Evolutionary conservation across 83 land plant species (phyloP).

Genomic region (Picea abies): DNA sequence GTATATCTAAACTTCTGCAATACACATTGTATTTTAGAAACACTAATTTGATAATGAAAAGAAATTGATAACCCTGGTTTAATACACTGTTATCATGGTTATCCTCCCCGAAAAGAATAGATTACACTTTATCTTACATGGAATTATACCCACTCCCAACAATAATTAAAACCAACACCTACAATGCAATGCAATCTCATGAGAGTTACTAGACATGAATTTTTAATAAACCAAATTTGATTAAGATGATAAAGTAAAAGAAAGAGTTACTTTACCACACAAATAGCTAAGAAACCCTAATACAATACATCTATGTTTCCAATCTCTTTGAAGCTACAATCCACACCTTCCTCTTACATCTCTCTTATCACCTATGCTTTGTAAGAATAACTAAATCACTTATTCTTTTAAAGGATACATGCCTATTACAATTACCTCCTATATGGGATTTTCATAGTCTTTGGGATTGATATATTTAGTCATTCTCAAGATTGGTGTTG

Average conservation of each 20-base stretch:
- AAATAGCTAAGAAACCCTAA: conserved; percentile 52
- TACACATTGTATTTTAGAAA: background rate
- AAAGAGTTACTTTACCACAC: conserved; percentile 16
- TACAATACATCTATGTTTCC: conserved; percentile 58
- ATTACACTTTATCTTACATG: too few species aligned
- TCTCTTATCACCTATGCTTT: conserved; percentile 48
- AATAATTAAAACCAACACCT: conserved; percentile 75
- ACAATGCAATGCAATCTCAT: background rate
- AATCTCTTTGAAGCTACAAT: conserved; percentile 71
- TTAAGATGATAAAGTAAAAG: too few species aligned
- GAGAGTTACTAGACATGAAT: too few species aligned
- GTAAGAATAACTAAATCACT: too few species aligned
- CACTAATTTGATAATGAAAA: too few species aligned
- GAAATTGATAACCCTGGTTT: too few species aligned
- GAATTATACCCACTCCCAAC: conserved; percentile 23
- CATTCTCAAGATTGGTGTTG: conserved; percentile 30
- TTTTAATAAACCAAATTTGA: too few species aligned
- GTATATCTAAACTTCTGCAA: conserved; percentile 48
- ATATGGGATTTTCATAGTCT: conserved; percentile 24
- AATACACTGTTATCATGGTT: too few species aligned
- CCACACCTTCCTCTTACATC: conserved; percentile 70
- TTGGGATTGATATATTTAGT: conserved; percentile 40
- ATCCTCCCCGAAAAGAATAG: too few species aligned
- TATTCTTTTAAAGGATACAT: too few species aligned
- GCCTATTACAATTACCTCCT: conserved; percentile 8